These are phyloP conservation scores for Massariosphaeria phaeospora DNA, from an alignment of 495 filamentous ascomycete species.

Conservation along the genomic window DNA sequence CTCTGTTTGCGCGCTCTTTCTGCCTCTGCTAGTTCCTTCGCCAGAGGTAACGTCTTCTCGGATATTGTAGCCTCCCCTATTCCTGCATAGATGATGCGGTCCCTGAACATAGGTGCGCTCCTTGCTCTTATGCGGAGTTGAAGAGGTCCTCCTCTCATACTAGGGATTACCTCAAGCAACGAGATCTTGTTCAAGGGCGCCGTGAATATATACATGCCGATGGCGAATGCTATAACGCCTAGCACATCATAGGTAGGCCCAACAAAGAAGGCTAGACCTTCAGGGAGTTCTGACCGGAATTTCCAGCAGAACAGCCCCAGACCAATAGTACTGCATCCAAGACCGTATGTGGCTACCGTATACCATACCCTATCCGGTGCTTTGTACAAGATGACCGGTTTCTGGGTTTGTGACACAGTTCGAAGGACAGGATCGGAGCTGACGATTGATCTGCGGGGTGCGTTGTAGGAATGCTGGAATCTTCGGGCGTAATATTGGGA, in stretches of 20 bases:
- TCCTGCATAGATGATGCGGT: conserved; percentile 5
- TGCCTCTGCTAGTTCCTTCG: conserved; percentile 10
- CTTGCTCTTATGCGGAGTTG: conserved; percentile 16
- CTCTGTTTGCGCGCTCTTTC: conserved; percentile 14
- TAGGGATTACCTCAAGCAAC: conserved; percentile 21
- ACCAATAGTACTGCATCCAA: neutral
- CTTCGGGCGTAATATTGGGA: conserved; percentile 1
- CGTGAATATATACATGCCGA: conserved; percentile 15
- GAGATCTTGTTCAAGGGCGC: conserved; percentile 6
- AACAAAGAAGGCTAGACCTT: conserved; percentile 21
- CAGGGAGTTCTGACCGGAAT: conserved; percentile 11
- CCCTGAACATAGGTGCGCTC: conserved; percentile 6
- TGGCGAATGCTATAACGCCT: neutral
- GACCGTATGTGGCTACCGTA: conserved; percentile 1
- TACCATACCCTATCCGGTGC: conserved; percentile 1
- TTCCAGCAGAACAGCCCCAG: conserved; percentile 11
- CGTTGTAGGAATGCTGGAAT: neutral
- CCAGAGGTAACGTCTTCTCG: conserved; percentile 15
- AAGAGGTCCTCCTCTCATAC: neutral
- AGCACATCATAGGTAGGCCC: conserved; percentile 16
- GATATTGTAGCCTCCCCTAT: conserved; percentile 5
- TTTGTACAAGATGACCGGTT: conserved; percentile 22
- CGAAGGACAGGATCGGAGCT: conserved; percentile 20
- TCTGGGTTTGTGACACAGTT: neutral
- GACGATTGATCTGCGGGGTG: neutral